Conservation (phyloP, 768 basidiomycete species). For the Boletus barrowsii region DNA sequence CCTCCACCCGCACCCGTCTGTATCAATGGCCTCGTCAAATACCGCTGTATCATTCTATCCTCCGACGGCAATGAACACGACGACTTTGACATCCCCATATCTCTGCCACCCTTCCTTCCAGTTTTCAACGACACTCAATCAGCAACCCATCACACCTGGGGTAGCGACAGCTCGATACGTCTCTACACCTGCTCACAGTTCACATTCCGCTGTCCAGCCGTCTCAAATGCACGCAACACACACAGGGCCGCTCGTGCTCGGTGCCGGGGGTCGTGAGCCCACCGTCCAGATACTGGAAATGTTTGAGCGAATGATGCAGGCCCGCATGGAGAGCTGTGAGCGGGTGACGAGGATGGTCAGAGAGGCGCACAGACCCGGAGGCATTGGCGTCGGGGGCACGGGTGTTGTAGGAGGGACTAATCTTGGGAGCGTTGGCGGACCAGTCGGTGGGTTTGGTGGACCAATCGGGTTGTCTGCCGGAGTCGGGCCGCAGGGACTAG, state of each 20-base stretch:
- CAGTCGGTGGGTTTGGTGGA: conserved; percentile 30
- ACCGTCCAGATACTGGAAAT: conserved; percentile 57
- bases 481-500: conserved; percentile 21
- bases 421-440: conserved; percentile 26
- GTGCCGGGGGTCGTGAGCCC: conserved; percentile 34
- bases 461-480: conserved; percentile 23
- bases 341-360: conserved; percentile 56
- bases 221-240: conserved; percentile 12
- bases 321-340: conserved; percentile 74
- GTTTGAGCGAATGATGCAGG: conserved; percentile 71
- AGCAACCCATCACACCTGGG: conserved; percentile 11
- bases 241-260: conserved; percentile 27
- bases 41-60: conserved; percentile 25
- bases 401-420: conserved; percentile 8
- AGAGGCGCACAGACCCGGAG: conserved; percentile 27
- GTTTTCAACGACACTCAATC: conserved; percentile 15
- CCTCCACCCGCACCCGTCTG: conserved; percentile 15
- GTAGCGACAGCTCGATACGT: conserved; percentile 5
- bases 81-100: conserved; percentile 32
- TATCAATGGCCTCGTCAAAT: conserved; percentile 17
- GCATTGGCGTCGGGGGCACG: conserved; percentile 6
- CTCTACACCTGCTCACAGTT: conserved; percentile 12
- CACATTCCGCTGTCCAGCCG: conserved; percentile 7
- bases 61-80: conserved; percentile 28
- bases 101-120: conserved; percentile 31